Base-by-base conservation (phyloP, 2,329 filamentous ascomycete genomes). In the Dactylella cylindrospora region DNA sequence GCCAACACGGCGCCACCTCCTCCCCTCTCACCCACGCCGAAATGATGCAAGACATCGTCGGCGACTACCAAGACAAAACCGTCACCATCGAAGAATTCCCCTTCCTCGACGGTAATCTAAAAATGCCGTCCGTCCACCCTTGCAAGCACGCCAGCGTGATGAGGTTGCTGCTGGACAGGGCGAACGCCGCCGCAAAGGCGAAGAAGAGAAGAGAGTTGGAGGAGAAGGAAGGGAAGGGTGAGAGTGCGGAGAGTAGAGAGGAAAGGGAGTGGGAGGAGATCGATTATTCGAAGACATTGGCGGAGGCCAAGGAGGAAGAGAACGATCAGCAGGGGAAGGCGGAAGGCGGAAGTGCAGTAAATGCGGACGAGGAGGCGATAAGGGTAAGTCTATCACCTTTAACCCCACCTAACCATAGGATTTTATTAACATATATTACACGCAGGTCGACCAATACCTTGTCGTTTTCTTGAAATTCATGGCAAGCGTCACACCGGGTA, bases 131-230 rank as follows among this genome's bases (percentile, higher is more conserved):
- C 25, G 88, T 98, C 10, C 93, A 98, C 71, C 93, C 93, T 2
- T 98, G 93, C 81, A 94, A 93, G 72, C 93, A 98, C 72, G 93
- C 93, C 7, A 86, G 86, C 22, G 93, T 98, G 68, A 98, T 98
- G 93, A 98, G 97, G 76, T 88, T 88, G 17, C 82, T 98, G 3
- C 84, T 98, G 31, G 93, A 97, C 74, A 88, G 93, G 28, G 93
- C 93, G 39, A 91, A 98, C 71, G 89, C 89, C 17, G 91, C 91
- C 0, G 79, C 97, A 49, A 95, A 95, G 73, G 81, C 95, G 49
- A 84, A 91, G 17, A 77, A 68, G 73, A 72, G 19, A 69, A 70
- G 51, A 69, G 70, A 57, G 66, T 38, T 43, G 5, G 64, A 55
- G 10, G 67, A 67, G 29, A 65, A 65, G 7, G 51, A 50, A 26